These are phyloP conservation scores for Aspergillus niger DNA, from an alignment of 2,329 filamentous ascomycete species.

Conservation along the genomic window DNA sequence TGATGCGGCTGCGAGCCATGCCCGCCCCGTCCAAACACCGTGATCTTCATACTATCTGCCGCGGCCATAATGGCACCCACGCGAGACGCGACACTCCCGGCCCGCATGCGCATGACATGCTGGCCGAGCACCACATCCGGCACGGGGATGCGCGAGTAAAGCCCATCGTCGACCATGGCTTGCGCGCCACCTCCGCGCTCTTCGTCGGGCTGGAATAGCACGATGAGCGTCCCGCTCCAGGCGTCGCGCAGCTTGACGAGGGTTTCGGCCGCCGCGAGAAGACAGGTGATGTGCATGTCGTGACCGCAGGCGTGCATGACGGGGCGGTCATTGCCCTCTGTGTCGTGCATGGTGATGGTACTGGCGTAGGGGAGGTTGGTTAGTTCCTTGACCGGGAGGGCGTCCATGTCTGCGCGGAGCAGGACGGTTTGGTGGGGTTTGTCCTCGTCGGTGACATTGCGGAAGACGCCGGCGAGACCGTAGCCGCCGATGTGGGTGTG, in stretches of 20 bases:
- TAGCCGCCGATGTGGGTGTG: constrained; percentile 50
- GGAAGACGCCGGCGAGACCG: constrained; percentile 47
- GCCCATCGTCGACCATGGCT: constrained; percentile 62
- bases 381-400: constrained; percentile 51
- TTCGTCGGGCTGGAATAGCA: constrained; percentile 69
- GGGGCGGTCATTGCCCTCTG: constrained; percentile 54
- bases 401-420: constrained; percentile 54
- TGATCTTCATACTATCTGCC: constrained; percentile 52
- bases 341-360: constrained; percentile 47
- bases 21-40: constrained; percentile 60
- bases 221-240: constrained; percentile 65
- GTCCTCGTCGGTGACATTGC: constrained; percentile 35
- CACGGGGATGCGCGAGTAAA: constrained; percentile 54
- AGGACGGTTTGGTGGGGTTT: constrained; percentile 40
- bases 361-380: constrained; percentile 54
- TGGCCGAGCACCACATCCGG: constrained; percentile 60
- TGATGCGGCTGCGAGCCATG: constrained; percentile 60
- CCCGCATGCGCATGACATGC: constrained; percentile 55
- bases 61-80: constrained; percentile 47
- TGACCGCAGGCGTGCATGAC: constrained; percentile 66
- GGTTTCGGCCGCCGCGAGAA: constrained; percentile 56
- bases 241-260: constrained; percentile 46
- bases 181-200: constrained; percentile 65
- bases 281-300: constrained; percentile 61
- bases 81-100: constrained; percentile 43